Evolutionary conservation across 306 rosid species (phyloP).

Genomic region (Pterocarpus santalinus): DNA sequence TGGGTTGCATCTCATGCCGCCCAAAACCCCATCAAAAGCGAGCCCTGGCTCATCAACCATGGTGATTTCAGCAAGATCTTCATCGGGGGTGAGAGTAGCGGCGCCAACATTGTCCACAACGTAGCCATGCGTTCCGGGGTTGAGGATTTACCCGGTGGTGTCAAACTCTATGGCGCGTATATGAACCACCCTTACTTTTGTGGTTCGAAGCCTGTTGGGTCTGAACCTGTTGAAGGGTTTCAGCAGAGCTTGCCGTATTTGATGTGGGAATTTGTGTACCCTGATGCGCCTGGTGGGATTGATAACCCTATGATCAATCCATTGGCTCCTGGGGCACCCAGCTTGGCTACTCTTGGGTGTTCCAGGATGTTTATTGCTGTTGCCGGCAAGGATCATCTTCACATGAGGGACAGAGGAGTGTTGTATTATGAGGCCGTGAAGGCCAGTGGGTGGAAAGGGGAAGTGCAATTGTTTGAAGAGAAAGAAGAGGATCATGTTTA

Average conservation of each 20-base stretch:
- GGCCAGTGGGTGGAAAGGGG: conserved; percentile 52
- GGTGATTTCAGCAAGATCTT: conserved; percentile 49
- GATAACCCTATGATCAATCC: conserved; percentile 57
- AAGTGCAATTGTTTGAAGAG: conserved; percentile 36
- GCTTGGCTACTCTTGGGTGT: conserved; percentile 47
- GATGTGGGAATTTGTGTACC: conserved; percentile 49
- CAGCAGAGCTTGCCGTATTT: background rate
- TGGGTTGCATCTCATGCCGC: conserved; percentile 54
- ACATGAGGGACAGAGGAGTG: conserved; percentile 42
- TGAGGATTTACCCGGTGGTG: conserved; percentile 51
- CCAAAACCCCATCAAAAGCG: conserved; percentile 10
- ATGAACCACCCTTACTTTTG: conserved; percentile 61
- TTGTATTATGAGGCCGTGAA: conserved; percentile 40
- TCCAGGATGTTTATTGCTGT: conserved; percentile 46
- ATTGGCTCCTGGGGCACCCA: conserved; percentile 39
- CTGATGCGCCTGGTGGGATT: conserved; percentile 43
- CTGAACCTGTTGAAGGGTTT: conserved; percentile 9
- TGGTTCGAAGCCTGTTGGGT: conserved; percentile 51
- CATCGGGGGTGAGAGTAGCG: conserved; percentile 65
- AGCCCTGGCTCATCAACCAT: conserved; percentile 55
- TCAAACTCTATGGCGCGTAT: conserved; percentile 47
- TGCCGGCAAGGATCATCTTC: conserved; percentile 38
- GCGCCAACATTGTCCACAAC: conserved; percentile 58
- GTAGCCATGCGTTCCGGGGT: conserved; percentile 57
- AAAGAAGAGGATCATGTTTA: conserved; percentile 41